phyloP scores from a whole-genome alignment of 495 filamentous ascomycete species.

The Schizothecium vesticola region DNA sequence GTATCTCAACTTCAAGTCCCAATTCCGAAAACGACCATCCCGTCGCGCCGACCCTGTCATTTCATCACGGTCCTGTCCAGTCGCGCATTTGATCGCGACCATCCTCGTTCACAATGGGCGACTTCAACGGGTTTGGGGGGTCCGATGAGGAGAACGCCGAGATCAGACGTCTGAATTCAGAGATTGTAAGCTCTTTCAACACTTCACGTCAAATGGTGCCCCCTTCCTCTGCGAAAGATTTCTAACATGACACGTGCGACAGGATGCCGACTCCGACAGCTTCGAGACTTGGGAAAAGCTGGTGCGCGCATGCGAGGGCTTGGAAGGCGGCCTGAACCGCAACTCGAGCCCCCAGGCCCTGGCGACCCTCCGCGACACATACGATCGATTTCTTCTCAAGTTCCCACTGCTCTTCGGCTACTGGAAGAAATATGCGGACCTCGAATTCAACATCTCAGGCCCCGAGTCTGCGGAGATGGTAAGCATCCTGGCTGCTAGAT shows the following conservation, averaged over 20 bases:
- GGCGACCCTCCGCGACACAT: constrained; percentile 72
- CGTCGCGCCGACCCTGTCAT: not conserved
- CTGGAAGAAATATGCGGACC: constrained; percentile 93
- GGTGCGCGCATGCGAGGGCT: constrained; percentile 69
- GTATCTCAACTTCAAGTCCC: not conserved
- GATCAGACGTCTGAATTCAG: constrained; percentile 68
- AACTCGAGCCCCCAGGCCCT: constrained; percentile 96
- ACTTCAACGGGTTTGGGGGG: constrained; percentile 58
- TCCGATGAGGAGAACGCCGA: constrained; percentile 83
- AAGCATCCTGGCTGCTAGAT: constrained; percentile 20
- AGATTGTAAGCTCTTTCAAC: constrained; percentile 60
- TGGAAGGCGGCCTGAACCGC: constrained; percentile 90
- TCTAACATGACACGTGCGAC: constrained; percentile 11
- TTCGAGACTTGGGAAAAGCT: constrained; percentile 96
- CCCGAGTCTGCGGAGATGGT: constrained; percentile 99
- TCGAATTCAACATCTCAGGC: constrained; percentile 93
- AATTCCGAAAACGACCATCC: not conserved
- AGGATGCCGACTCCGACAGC: constrained; percentile 77
- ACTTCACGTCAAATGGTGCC: not conserved
- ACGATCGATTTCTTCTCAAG: constrained; percentile 90
- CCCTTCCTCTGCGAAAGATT: not conserved
- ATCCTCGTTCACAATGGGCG: constrained; percentile 33
- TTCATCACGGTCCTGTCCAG: not conserved
- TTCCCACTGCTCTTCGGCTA: constrained; percentile 96
- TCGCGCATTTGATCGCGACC: not conserved